Conservation (phyloP, 2,329 filamentous ascomycete species). For the Colletotrichum tofieldiae region DNA sequence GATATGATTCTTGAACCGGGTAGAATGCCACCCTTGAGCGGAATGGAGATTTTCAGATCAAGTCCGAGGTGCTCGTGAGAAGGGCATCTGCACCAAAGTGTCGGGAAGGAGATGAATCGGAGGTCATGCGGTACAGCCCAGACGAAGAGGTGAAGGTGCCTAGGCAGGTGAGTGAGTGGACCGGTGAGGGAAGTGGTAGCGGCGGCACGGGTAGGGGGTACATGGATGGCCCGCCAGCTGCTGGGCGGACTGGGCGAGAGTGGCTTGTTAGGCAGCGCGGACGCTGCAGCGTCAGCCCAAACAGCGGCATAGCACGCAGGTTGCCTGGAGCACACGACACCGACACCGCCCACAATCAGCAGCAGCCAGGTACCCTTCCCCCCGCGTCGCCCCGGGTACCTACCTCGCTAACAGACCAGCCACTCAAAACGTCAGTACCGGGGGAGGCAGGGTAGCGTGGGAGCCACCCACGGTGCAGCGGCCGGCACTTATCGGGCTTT, state of each 20-base stretch:
- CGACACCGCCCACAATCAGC: constrained; percentile 20
- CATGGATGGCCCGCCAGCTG: constrained; percentile 12
- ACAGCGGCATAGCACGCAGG: constrained; percentile 18
- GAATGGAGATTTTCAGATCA: constrained; percentile 17
- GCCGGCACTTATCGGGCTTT: constrained; percentile 35
- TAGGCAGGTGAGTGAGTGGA: constrained; percentile 29
- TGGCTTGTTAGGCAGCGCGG: constrained; percentile 39
- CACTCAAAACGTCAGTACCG: constrained; percentile 27
- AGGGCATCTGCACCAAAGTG: constrained; percentile 35
- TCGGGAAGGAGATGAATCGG: constrained; percentile 34
- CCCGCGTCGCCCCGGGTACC: constrained; percentile 17
- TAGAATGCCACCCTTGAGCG: not conserved
- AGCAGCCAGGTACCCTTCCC: not conserved
- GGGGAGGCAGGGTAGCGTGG: constrained; percentile 9
- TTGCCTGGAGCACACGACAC: constrained; percentile 35
- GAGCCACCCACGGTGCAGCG: constrained; percentile 13
- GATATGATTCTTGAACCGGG: not conserved
- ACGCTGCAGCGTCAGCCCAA: constrained; percentile 35
- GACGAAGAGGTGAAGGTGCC: constrained; percentile 34
- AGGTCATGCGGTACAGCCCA: constrained; percentile 39
- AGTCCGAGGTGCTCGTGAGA: constrained; percentile 40
- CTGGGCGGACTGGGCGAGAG: not conserved
- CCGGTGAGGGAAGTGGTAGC: constrained; percentile 21
- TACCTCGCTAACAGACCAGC: constrained; percentile 33
- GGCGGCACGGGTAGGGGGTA: constrained; percentile 3